These are phyloP conservation scores for Aspergillus phoenicis DNA, from an alignment of 2,329 filamentous ascomycete species.

Conservation along the genomic window DNA sequence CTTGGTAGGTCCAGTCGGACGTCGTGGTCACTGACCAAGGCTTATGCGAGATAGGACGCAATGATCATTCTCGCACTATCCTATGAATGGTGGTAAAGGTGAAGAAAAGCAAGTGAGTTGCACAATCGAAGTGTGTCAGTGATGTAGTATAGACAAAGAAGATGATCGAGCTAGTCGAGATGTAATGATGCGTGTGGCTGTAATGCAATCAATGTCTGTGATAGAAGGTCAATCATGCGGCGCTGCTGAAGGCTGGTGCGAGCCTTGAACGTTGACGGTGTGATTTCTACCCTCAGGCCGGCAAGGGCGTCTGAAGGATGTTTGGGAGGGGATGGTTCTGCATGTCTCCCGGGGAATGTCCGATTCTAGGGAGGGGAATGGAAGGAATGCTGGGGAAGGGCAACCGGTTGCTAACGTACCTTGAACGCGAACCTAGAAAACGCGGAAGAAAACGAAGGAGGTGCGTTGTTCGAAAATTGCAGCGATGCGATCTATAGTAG, in stretches of 20 bases:
- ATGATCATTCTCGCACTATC: slow-evolving; percentile 31
- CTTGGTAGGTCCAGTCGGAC: slow-evolving; percentile 16
- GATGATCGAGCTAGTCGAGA: not conserved
- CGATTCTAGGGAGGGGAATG: slow-evolving; percentile 27
- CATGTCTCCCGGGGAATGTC: slow-evolving; percentile 32
- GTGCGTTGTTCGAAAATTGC: not conserved
- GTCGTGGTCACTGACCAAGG: slow-evolving; percentile 35
- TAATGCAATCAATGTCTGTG: not conserved
- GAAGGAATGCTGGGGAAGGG: slow-evolving; percentile 35
- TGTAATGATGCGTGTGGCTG: slow-evolving; percentile 11
- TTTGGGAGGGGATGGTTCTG: slow-evolving; percentile 19
- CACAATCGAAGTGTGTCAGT: no score
- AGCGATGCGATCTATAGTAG: not conserved
- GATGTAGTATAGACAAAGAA: not conserved
- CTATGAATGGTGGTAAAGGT: not conserved
- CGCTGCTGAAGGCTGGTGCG: slow-evolving; percentile 8
- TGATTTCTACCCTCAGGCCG: slow-evolving; percentile 20
- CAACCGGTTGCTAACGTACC: slow-evolving; percentile 26
- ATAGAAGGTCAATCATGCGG: slow-evolving; percentile 8
- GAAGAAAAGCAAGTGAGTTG: no score
- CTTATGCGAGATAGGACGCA: slow-evolving; percentile 31
- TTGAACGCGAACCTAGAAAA: slow-evolving; percentile 13
- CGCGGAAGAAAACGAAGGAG: not conserved
- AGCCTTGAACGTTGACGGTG: slow-evolving; percentile 13
- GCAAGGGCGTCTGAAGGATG: slow-evolving; percentile 15